Base-by-base conservation (phyloP, 2,329 filamentous ascomycete species). In the Fusarium sulawesiense region DNA sequence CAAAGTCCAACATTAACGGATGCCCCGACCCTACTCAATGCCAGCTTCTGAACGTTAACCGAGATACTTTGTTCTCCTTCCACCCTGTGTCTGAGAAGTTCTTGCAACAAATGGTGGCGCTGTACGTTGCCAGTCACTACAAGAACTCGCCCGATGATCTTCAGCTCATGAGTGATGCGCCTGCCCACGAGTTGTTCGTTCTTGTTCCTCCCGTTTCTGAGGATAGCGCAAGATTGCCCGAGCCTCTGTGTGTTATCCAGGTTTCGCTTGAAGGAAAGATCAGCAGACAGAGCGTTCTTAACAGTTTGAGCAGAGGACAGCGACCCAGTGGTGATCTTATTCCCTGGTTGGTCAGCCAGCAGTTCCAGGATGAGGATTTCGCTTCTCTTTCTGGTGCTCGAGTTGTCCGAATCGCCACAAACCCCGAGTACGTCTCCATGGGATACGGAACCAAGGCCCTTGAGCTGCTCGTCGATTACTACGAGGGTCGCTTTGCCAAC, bases 131-230 rank as follows among this genome's bases (percentile, higher is more conserved):
- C 29, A 97, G 93, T 56, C 94, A 97, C 80, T 98, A 99, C 85
- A 98, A 98, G 81, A 99, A 99, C 81, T 93, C 94, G 0, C 96
- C 96, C 1, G 97, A 99, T 75, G 96, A 99, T 76, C 86, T 99
- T n/a, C 96, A 98, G 79, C 88, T 99, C 60, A 97, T 99, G 93
- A 97, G 93, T 66, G 96, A 99, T 80, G 96, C 96, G 2, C 96
- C 96, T 2, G 95, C 96, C 1, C 96, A 99, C 80, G 94, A 98
- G 78, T 88, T 99, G 9, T 99, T 96, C 76, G 96, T 98, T 12
- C 88, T 99, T 25, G 93, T 97, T 4, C 92, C 94, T 4, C 95
- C 96, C 0, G 89, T 95, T 18, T 86, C 92, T 5, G 92, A 95
- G 71, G 88, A 91, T 56, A 90, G 90, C 56, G 90, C 91, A 58